Base-by-base conservation (phyloP, 148 eudicot species). In the Cornus kousa region DNA sequence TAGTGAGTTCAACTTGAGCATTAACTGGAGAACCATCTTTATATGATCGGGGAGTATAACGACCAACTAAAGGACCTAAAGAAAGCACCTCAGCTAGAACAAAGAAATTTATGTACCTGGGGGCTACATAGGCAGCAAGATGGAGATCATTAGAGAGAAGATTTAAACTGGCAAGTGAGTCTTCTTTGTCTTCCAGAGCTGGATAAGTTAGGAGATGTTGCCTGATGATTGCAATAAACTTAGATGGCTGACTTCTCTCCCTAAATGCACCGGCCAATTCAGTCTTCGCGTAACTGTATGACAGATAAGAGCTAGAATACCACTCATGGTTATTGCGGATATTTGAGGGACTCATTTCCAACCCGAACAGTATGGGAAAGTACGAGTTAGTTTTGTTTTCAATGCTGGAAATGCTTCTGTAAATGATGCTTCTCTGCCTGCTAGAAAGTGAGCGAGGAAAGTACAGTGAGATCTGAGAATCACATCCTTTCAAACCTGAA, bases 61-160 rank as follows among this genome's bases (percentile, higher is more conserved):
- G 71, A 12, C 80, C 80, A 37, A 83, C 48, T 53, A 68, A 57
- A 72, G 80, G 71, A 66, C 86, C 86, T 37, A 80, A 31, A 24
- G 86, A 80, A 12, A 80, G 80, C 11, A 80, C 71, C 35, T 83
- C 83, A 70, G 72, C 19, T 57, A n/a, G 37, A 13, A 83, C 50
- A 68, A 80, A 79, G 39, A 67, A 53, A 19, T 72, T 66, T 0
- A 22, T 35, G 31, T 7, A 12, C 28, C 48, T 79, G 69, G 50
- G 57, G 31, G n/a, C 5, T 62, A 55, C 53, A 57, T 55, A 64
- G 23, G 76, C 43, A 12, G 22, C 70, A 53, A 79, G 28, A 16
- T 5, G 62, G 10, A 79, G 67, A 24, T 74, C 82, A 53, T 71
- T 33, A 20, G 79, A 55, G 59, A 83, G 79, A 65, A 39, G 59